Conservation (phyloP, 768 basidiomycete genomes). For the Dendrothele bispora region DNA sequence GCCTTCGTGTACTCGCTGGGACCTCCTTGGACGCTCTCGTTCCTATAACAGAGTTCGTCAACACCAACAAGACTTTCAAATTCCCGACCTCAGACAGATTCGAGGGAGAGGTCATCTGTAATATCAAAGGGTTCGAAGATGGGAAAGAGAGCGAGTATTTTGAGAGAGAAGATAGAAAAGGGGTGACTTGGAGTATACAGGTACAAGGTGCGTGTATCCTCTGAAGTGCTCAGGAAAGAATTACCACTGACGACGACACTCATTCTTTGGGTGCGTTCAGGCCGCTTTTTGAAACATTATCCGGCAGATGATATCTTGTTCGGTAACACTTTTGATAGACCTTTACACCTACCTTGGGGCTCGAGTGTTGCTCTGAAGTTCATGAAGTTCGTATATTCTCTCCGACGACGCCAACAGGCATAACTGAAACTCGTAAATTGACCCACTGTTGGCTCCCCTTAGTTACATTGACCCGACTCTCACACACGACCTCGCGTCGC, state of each 20-base stretch:
- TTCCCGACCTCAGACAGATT: slow-evolving; percentile 69
- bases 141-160: slow-evolving; percentile 82
- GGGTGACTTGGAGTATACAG: slow-evolving; percentile 90
- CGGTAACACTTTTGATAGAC: slow-evolving; percentile 82
- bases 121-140: slow-evolving; percentile 74
- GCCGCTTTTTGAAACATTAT: slow-evolving; percentile 67
- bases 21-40: slow-evolving; percentile 55
- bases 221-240: neutral
- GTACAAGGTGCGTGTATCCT: slow-evolving; percentile 69
- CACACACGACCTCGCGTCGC: slow-evolving; percentile 76
- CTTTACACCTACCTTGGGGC: slow-evolving; percentile 81
- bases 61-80: slow-evolving; percentile 51
- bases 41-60: slow-evolving; percentile 62
- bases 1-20: slow-evolving; percentile 73
- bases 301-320: slow-evolving; percentile 87
- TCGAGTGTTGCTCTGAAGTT: slow-evolving; percentile 76
- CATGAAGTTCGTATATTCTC: slow-evolving; percentile 61
- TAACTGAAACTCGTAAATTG: neutral
- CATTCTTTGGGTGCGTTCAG: slow-evolving; percentile 33
- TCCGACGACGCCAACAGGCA: too few species aligned
- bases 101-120: slow-evolving; percentile 71
- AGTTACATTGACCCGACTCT: slow-evolving; percentile 90
- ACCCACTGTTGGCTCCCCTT: neutral
- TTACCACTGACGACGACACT: too few species aligned
- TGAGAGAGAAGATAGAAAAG: slow-evolving; percentile 59